A percentile compares a stretch with the other conserved stretches of the same genome.
phyloP scores from a whole-genome alignment of 305 asterid species.

The Fraxinus dipetala region DNA sequence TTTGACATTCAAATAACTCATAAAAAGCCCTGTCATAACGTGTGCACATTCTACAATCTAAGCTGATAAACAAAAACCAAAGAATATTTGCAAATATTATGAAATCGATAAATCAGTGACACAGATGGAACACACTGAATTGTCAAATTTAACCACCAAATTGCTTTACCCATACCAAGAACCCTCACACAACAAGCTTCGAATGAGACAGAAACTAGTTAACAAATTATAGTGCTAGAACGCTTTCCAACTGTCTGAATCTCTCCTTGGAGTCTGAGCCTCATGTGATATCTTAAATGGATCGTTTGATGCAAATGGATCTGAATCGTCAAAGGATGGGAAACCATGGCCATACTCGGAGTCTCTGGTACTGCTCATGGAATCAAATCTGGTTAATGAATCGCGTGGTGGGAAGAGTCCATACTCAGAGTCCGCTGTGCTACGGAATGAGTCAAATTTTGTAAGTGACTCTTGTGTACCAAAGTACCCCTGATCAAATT shows the following conservation, averaged over 20 bases:
- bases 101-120: conserved; percentile 19
- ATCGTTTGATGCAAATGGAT: conserved; percentile 67
- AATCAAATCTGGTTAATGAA: conserved; percentile 64
- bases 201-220: conserved; percentile 11
- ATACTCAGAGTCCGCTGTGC: conserved; percentile 89
- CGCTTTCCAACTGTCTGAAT: conserved; percentile 79
- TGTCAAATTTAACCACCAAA: conserved; percentile 24
- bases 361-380: conserved; percentile 67
- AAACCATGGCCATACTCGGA: conserved; percentile 62
- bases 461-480: conserved; percentile 53
- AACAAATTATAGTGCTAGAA: conserved; percentile 39
- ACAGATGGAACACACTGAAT: conserved; percentile 19
- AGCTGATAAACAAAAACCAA: neutral
- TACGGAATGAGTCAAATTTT: conserved; percentile 84
- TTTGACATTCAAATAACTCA: neutral
- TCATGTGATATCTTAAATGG: conserved; percentile 63
- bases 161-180: conserved; percentile 18
- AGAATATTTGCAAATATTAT: neutral
- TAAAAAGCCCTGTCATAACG: neutral
- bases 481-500: conserved; percentile 59
- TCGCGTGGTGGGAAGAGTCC: conserved; percentile 49
- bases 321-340: conserved; percentile 74
- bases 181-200: conserved; percentile 27
- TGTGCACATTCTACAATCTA: neutral
- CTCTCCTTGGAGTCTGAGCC: conserved; percentile 64